Percentiles rank a stretch among this genome's conserved stretches.
Conservation (phyloP, 768 basidiomycete species). For the Boletus subparvulus region DNA sequence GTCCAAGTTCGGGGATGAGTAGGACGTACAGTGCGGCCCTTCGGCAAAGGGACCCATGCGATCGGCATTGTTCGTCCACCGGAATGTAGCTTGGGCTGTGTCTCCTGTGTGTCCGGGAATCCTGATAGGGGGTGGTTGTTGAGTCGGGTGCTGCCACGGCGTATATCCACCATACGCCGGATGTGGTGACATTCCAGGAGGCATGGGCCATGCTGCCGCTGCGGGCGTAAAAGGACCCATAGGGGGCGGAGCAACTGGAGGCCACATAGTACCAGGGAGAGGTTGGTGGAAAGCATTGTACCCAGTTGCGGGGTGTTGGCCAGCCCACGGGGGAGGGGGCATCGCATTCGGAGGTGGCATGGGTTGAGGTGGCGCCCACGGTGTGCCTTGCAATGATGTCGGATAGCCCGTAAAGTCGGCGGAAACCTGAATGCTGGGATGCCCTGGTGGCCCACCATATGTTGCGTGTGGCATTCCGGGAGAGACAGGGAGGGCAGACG, state of each 20-base stretch:
- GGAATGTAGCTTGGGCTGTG: slow-evolving; percentile 26
- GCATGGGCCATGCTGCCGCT: slow-evolving; percentile 26
- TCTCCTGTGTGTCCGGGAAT: slow-evolving; percentile 25
- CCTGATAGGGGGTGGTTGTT: slow-evolving; percentile 24
- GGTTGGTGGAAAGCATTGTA: slow-evolving; percentile 34
- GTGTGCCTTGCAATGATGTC: slow-evolving; percentile 20
- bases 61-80: slow-evolving; percentile 33
- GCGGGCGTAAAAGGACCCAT: slow-evolving; percentile 28
- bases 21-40: slow-evolving; percentile 42
- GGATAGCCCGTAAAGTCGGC: slow-evolving; percentile 37
- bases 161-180: slow-evolving; percentile 21
- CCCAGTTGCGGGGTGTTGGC: slow-evolving; percentile 19
- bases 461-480: slow-evolving; percentile 11
- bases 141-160: slow-evolving; percentile 30
- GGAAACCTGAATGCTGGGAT: slow-evolving; percentile 16
- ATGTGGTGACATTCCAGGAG: slow-evolving; percentile 26
- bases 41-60: slow-evolving; percentile 39
- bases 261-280: slow-evolving; percentile 29
- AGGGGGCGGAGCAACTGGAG: slow-evolving; percentile 6
- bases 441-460: slow-evolving; percentile 8
- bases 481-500: slow-evolving; percentile 27
- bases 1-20: background rate
- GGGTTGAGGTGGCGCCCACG: slow-evolving; percentile 25
- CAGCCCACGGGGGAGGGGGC: slow-evolving; percentile 21
- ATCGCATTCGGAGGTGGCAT: slow-evolving; percentile 24